Percentiles rank a stretch among this genome's conserved stretches.
Conservation (phyloP, 805 yeast genomes). For the Alloascoidea hylecoeti region DNA sequence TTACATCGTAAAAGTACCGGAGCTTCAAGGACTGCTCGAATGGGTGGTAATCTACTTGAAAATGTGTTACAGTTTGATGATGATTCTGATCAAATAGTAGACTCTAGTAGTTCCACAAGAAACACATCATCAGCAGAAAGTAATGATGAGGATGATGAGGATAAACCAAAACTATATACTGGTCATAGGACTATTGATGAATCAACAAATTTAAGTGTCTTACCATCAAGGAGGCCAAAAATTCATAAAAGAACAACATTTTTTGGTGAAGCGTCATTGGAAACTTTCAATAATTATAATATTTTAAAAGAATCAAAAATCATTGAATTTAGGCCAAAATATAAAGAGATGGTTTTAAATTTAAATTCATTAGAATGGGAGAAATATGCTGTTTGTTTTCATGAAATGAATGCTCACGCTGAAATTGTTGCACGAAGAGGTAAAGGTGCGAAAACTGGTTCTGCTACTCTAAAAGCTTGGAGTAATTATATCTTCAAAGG, state of each 20-base stretch:
- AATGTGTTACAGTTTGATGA: too few species aligned
- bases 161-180: constrained; percentile 1
- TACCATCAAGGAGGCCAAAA: constrained; percentile 4
- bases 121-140: not conserved
- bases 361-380: constrained; percentile 61
- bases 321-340: constrained; percentile 21
- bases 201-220: constrained; percentile 1
- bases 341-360: constrained; percentile 26
- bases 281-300: constrained; percentile 2
- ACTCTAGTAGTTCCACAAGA: not conserved
- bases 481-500: too few species aligned
- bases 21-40: not conserved
- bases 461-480: constrained; percentile 11
- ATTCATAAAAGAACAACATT: not conserved
- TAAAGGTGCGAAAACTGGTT: constrained; percentile 20
- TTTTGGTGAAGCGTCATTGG: not conserved
- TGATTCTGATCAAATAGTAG: not conserved
- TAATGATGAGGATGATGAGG: not conserved
- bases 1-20: not conserved
- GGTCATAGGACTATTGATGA: constrained; percentile 1
- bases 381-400: constrained; percentile 61
- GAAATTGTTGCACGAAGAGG: constrained; percentile 75
- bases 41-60: not conserved
- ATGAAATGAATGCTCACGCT: constrained; percentile 72
- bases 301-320: constrained; percentile 7